These are phyloP conservation scores for Aspergillus sp. DNA, from an alignment of 2,329 filamentous ascomycete species.

Conservation along the genomic window DNA sequence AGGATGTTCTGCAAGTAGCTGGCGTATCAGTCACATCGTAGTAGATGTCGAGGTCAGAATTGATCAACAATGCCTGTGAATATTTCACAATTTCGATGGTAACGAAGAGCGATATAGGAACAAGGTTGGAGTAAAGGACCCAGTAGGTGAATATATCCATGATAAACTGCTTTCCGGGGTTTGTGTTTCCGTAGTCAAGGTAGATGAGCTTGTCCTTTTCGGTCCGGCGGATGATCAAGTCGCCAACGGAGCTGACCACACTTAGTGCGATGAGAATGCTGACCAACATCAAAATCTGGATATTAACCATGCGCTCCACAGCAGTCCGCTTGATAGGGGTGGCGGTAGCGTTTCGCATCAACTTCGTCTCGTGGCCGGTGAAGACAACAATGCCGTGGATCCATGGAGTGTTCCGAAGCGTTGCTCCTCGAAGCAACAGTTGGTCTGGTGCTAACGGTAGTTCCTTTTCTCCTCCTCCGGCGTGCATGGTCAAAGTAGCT, in stretches of 20 bases:
- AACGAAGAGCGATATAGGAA: slow-evolving; percentile 96
- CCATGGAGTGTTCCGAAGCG: slow-evolving; percentile 94
- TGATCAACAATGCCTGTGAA: slow-evolving; percentile 95
- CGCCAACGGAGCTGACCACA: slow-evolving; percentile 86
- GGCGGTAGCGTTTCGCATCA: slow-evolving; percentile 97
- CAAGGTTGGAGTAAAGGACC: slow-evolving; percentile 94
- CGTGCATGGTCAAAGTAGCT: slow-evolving; percentile 86
- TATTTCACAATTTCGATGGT: slow-evolving; percentile 98
- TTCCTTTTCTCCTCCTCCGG: slow-evolving; percentile 90
- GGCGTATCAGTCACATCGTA: slow-evolving; percentile 94
- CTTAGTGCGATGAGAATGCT: slow-evolving; percentile 80
- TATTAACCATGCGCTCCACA: slow-evolving; percentile 90
- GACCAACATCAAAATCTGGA: slow-evolving; percentile 87
- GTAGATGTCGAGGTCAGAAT: slow-evolving; percentile 96
- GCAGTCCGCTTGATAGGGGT: slow-evolving; percentile 97
- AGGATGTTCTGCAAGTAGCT: slow-evolving; percentile 92
- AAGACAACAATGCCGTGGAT: slow-evolving; percentile 95
- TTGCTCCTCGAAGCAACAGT: slow-evolving; percentile 87
- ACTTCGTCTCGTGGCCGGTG: slow-evolving; percentile 95
- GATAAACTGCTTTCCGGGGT: slow-evolving; percentile 78
- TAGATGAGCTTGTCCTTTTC: slow-evolving; percentile 67
- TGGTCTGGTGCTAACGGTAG: slow-evolving; percentile 88
- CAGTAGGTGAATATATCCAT: slow-evolving; percentile 97
- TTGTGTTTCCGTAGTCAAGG: slow-evolving; percentile 64
- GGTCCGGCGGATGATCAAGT: slow-evolving; percentile 74